Evolutionary conservation across 2,329 filamentous ascomycete species (phyloP).

Genomic region (Epichloe sp.): DNA sequence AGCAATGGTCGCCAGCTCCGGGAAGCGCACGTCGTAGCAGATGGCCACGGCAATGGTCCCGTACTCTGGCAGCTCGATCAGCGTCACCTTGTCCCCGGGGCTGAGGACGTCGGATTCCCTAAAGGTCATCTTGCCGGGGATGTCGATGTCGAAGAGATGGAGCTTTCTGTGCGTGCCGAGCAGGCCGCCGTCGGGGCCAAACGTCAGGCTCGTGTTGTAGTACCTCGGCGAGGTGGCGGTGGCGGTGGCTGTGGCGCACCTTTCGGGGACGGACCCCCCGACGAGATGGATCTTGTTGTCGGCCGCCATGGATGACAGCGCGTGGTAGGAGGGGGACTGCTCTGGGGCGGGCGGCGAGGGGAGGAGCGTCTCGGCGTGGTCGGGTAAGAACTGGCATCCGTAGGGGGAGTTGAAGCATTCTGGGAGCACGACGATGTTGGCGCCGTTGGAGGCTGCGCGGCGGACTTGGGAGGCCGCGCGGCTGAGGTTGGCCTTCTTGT

Average conservation of each 20-base stretch:
- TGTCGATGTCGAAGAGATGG: constrained; percentile 95
- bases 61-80: constrained; percentile 79
- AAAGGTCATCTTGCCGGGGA: constrained; percentile 88
- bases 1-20: constrained; percentile 81
- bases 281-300: constrained; percentile 72
- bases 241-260: constrained; percentile 26
- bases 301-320: constrained; percentile 64
- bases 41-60: constrained; percentile 81
- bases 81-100: constrained; percentile 71
- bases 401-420: constrained; percentile 99
- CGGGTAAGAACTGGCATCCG: constrained; percentile 77
- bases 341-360: constrained; percentile 59
- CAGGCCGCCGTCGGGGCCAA: constrained; percentile 63
- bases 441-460: constrained; percentile 62
- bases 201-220: constrained; percentile 85
- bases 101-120: constrained; percentile 79
- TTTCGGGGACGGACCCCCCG: constrained; percentile 86
- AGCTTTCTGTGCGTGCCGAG: constrained; percentile 87
- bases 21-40: constrained; percentile 96
- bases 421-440: constrained; percentile 79
- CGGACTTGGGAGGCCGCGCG: constrained; percentile 73
- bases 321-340: constrained; percentile 73
- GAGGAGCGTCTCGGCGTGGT: constrained; percentile 78
- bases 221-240: constrained; percentile 40
- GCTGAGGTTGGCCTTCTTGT: constrained; percentile 74